Base-by-base conservation (phyloP, 495 filamentous ascomycete species). In the Penicillium antarcticum region DNA sequence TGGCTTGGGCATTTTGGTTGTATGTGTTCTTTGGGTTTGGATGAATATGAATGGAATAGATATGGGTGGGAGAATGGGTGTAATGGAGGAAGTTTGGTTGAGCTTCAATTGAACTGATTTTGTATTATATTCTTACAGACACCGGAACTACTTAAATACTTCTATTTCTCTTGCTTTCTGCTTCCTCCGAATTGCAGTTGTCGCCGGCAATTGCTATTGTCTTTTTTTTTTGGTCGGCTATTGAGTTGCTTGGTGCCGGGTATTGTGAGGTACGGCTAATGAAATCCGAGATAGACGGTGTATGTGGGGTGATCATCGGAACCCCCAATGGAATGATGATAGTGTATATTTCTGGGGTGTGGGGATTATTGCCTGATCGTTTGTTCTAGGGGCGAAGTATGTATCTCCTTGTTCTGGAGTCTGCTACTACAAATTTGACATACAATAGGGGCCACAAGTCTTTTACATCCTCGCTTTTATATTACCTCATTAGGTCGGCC, bases 1-100 rank as follows among this genome's bases (percentile, higher is more conserved):
- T 42, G 57, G 63, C 45, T 71, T 72, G 23, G 56, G 13, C 58
- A 64, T 68, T 52, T 45, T 67, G 41, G 4, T 8, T 8, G 26
- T 8, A 8, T 29, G 26, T 29, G 7, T 29, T 2, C 6, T 29
- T 29, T 9, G 7, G 26, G 6, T 6, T 10, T 8, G 26, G 7
- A 29, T 38, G 41, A 9, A 14, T 43, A 12, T 5, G 6, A 10
- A 16, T 37, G 13, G 19, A 37, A 36, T 37, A 24, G 33, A 16
- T 29, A 16, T 16, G 26, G 19, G 18, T 0, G 29, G 17, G 18
- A 12, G 44, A 14, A 26, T 8, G 33, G 40, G 17, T 29, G 21
- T 3, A 23, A 23, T 11, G 37, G 14, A 16, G n/a, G 7, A 11
- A 41, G 5, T 23, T 41, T 9, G 7, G 7, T 29, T 29, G 26